Base-by-base conservation (phyloP, 176 grass and related monocot genomes). In the Tillandsia fasciculata region DNA sequence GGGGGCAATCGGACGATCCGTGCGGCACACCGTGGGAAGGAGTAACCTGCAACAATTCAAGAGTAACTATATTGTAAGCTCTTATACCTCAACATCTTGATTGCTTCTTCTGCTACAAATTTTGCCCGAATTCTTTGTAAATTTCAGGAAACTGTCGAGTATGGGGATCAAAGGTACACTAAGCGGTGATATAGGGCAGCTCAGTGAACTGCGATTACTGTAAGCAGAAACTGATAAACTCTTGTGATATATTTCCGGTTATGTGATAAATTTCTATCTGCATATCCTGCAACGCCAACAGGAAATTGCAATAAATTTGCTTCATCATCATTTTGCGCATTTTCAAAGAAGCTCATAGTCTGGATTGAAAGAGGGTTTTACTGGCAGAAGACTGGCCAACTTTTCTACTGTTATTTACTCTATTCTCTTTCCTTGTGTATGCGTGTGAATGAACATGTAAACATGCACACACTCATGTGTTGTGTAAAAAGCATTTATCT, bases 11-110 rank as follows among this genome's bases (percentile, higher is more conserved):
- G 5, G 84, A 87, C 11, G 86, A 97, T 65, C 89, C 94, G 6
- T 97, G 94, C 48, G 89, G 81, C 10, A 77, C 84, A 29, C 86
- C 89, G 42, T 97, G 94, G 94, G 86, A 90, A 9, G 94, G 94
- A 48, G 78, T 97, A 65, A 26, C 42, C 42, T 97, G 94, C 81
- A 65, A 2, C 58, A 48, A 68, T 61, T 67, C 63, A 70, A 87
- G 67, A 71, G 94, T 97, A 70, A 92, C 64, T 64, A 61, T 65
- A 54, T 86, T 99, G 94, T 99, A 79, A 75, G 81, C 75, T 50
- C 15, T 50, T 70, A 50, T 10, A 70, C 11, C 14, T 50, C 11
- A 66, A 18, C 2, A 73, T 13, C 4, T 51, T 51, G 27, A 18
- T 12, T 51, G 52, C 50, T 53, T 29, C 47, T 42, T 12, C 10